A percentile compares a stretch with the other conserved stretches of the same genome.
These are phyloP conservation scores for Lachnellula subtilissima DNA, from an alignment of 2,329 filamentous ascomycete species.

Conservation along the genomic window DNA sequence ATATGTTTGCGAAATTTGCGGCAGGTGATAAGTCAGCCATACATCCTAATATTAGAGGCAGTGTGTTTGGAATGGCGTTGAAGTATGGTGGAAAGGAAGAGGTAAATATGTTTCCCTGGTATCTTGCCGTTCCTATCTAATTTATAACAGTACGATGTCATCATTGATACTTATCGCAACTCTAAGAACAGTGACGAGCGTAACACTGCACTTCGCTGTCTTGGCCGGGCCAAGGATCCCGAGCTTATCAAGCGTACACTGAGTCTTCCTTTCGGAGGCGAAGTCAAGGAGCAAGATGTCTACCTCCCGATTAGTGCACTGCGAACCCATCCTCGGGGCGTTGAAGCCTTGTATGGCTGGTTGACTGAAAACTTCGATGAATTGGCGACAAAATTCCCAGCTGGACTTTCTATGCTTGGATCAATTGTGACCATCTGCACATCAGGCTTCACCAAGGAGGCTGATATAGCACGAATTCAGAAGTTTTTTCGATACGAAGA, in stretches of 20 bases:
- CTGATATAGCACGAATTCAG: constrained; percentile 72
- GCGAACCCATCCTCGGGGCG: constrained; percentile 70
- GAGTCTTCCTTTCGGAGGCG: constrained; percentile 65
- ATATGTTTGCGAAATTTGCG: constrained; percentile 85
- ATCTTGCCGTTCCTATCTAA: constrained; percentile 10
- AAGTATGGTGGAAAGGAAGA: constrained; percentile 82
- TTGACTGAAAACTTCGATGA: constrained; percentile 85
- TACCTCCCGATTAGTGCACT: constrained; percentile 83
- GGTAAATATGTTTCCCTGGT: constrained; percentile 39
- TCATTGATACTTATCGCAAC: constrained; percentile 70
- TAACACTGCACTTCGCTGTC: constrained; percentile 79
- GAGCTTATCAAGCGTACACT: constrained; percentile 79
- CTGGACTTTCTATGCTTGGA: constrained; percentile 81
- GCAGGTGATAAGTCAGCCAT: constrained; percentile 75
- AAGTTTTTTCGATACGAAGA: constrained; percentile 76
- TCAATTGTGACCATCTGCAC: constrained; percentile 79
- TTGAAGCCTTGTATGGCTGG: constrained; percentile 77
- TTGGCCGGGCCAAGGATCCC: constrained; percentile 74
- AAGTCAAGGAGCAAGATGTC: constrained; percentile 91
- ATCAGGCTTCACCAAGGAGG: constrained; percentile 69
- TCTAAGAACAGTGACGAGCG: constrained; percentile 81
- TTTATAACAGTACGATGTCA: constrained; percentile 59
- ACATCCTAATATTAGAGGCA: constrained; percentile 84
- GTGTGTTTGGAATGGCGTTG: constrained; percentile 79
- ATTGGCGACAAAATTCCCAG: constrained; percentile 74